Evolutionary conservation across 2,329 filamentous ascomycete species (phyloP), one percentile per base, ranked within the genome.

Genomic region (Claviceps monticola): DNA sequence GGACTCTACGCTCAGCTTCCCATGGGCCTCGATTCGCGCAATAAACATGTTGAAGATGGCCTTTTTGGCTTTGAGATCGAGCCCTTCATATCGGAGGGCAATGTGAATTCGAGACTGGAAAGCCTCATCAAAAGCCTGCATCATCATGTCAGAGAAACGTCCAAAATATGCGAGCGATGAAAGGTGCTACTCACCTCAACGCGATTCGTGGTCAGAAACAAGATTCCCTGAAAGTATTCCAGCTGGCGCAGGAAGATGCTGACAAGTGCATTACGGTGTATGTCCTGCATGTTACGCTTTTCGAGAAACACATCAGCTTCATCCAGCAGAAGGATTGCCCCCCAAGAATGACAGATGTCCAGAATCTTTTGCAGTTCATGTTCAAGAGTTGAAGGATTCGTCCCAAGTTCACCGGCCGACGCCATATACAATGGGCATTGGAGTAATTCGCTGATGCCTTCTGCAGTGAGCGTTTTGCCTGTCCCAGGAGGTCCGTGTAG

Each of bases 71-170:
- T 84, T 83, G 5, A 70, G 65, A 41, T 81, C 82, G 8, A 95
- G 74, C 48, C 84, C 80, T 41, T 86, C 85, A 66, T 95, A 95
- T 29, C 85, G 77, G 8, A 95, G 72, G 0, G 88, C 86, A 59
- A 95, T 83, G 64, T 95, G 88, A 55, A 95, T 94, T 23, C 89
- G 80, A 9, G 82, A 87, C 63, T 93, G 86, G 73, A 95, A 95
- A 0, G 89, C 89, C 55, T 93, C 87, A 59, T 95, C 89, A 60
- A 95, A 94, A 0, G 86, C 90, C 71, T 83, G 34, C 21, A 37
- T 23, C 56, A 50, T 55, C 17, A 4, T 39, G 37, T 53, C 47
- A 48, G 49, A 21, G 11, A 29, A 36, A 36, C 7, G 11, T 39
- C 44, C 47, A 41, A 41, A 9, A 19, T n/a, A 19, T 4, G 6